phyloP scores from a whole-genome alignment of 176 grass and related monocot genomes.

The Rhynchospora breviuscula region DNA sequence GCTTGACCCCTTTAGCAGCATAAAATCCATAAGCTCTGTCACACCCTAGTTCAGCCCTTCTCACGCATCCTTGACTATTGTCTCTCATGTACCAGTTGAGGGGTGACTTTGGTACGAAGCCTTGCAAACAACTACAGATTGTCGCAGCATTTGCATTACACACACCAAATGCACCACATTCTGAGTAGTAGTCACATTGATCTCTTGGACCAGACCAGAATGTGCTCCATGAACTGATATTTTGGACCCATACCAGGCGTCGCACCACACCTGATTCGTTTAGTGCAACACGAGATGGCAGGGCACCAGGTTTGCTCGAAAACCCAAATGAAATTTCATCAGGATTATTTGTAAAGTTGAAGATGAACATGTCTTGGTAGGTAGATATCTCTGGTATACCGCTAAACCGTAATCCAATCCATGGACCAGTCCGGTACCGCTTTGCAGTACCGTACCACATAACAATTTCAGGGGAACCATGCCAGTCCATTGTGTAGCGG shows the following conservation, averaged over 20 bases:
- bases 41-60: conserved; percentile 28
- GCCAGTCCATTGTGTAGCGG: conserved; percentile 6
- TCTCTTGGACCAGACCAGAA: conserved; percentile 20
- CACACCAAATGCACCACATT: conserved; percentile 32
- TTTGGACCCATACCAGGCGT: conserved; percentile 9
- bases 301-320: neutral
- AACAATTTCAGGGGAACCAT: conserved; percentile 7
- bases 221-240: neutral
- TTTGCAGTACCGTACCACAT: neutral
- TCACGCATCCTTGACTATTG: conserved; percentile 18
- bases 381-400: conserved; percentile 39
- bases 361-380: conserved; percentile 27
- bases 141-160: neutral
- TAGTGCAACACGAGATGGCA: neutral
- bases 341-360: conserved; percentile 8
- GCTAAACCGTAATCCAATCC: conserved; percentile 44
- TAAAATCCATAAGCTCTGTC: conserved; percentile 21
- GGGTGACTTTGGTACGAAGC: conserved; percentile 27
- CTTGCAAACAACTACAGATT: conserved; percentile 27
- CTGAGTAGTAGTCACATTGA: conserved; percentile 10
- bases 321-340: neutral
- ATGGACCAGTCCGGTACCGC: conserved; percentile 27
- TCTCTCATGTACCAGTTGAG: conserved; percentile 32
- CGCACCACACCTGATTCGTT: neutral
- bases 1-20: conserved; percentile 30